Evolutionary conservation across 2,329 filamentous ascomycete genomes (phyloP).

Genomic region (Capronia americana): DNA sequence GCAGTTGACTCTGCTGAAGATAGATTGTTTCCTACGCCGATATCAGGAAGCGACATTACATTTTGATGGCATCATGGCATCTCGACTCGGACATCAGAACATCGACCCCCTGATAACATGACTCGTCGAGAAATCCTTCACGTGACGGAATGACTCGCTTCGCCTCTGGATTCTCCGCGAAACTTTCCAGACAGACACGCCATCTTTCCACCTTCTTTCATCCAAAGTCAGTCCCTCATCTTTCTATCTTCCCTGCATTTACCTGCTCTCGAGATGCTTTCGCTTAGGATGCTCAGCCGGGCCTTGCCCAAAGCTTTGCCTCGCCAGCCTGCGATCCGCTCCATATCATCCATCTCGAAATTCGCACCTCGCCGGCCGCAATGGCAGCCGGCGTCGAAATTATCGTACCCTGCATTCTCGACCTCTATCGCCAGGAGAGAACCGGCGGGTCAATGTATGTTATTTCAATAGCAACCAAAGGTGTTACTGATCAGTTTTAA

Average conservation of each 20-base stretch:
- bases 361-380: constrained; percentile 58
- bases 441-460: constrained; percentile 55
- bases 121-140: not conserved
- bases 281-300: constrained; percentile 69
- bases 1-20: not conserved
- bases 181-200: not conserved
- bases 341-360: constrained; percentile 57
- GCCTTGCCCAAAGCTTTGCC: constrained; percentile 69
- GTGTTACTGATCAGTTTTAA: constrained; percentile 31
- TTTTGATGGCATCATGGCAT: not conserved
- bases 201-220: constrained; percentile 4
- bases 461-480: not conserved
- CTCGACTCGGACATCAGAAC: not conserved
- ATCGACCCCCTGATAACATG: not conserved
- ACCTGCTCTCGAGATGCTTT: constrained; percentile 64
- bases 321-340: constrained; percentile 62
- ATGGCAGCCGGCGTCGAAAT: constrained; percentile 53
- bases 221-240: constrained; percentile 7
- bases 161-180: not conserved
- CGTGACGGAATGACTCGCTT: not conserved
- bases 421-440: constrained; percentile 52
- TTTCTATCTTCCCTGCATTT: not conserved
- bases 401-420: constrained; percentile 55
- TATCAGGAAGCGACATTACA: not conserved
- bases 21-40: not conserved